These are phyloP conservation scores for Spatholobus suberectus DNA, from an alignment of 306 rosid genomes.

Conservation along the genomic window DNA sequence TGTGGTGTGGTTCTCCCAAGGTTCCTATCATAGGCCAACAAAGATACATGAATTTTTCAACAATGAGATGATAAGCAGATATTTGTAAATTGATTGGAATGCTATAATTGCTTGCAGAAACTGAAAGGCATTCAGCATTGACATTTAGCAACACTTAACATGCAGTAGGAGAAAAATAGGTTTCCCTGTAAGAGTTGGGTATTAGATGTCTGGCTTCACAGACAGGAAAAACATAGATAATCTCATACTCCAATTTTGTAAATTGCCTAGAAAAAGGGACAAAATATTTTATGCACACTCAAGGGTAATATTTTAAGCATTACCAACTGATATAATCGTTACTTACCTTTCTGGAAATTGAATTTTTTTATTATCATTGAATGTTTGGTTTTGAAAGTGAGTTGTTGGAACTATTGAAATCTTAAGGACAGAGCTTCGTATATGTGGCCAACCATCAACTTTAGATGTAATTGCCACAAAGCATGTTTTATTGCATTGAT, in stretches of 20 bases:
- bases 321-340: constrained; percentile 15
- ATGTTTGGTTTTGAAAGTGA: constrained; percentile 9
- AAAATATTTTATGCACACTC: neutral
- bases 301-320: constrained; percentile 18
- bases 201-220: neutral
- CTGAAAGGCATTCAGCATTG: neutral
- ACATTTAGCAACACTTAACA: neutral
- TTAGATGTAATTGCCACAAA: constrained; percentile 23
- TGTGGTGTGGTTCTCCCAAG: neutral
- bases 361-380: constrained; percentile 6
- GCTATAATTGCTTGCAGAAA: neutral
- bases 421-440: neutral
- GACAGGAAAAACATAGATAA: neutral
- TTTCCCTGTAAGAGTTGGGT: neutral
- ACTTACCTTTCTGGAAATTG: constrained; percentile 19
- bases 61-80: neutral
- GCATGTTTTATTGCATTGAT: constrained; percentile 27
- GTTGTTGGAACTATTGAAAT: constrained; percentile 12
- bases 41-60: neutral
- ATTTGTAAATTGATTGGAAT: constrained; percentile 6
- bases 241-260: neutral
- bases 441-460: constrained; percentile 5
- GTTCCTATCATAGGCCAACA: neutral
- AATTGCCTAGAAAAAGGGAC: neutral
- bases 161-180: neutral